Conservation (phyloP, 306 rosid genomes). For the Castanea sativa region DNA sequence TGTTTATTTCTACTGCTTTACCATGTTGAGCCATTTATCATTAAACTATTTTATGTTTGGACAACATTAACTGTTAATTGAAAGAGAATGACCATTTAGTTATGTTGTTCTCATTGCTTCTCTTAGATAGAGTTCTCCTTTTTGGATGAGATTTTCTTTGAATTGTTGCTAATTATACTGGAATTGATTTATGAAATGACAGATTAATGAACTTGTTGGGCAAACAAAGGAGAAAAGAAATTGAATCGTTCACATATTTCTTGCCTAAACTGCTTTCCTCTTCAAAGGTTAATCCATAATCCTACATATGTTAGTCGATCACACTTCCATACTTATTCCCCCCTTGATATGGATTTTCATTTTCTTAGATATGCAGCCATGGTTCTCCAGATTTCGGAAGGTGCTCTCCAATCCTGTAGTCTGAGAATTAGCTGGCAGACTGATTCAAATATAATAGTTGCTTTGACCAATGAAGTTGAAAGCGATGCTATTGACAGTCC, state of each 20-base stretch:
- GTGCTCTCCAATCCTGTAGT: constrained; percentile 26
- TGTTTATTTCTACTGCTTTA: neutral
- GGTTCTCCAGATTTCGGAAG: constrained; percentile 67
- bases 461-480: constrained; percentile 25
- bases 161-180: neutral
- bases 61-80: neutral
- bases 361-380: constrained; percentile 54
- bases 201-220: constrained; percentile 82
- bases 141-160: neutral
- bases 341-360: constrained; percentile 4
- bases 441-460: constrained; percentile 13
- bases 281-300: constrained; percentile 47
- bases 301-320: neutral
- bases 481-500: constrained; percentile 35
- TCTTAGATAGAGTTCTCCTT: neutral
- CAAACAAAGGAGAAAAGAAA: constrained; percentile 54
- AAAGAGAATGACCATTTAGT: neutral
- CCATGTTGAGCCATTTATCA: neutral
- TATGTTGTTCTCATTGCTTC: neutral
- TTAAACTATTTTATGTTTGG: neutral
- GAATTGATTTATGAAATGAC: constrained; percentile 25
- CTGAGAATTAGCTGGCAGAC: constrained; percentile 18
- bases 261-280: constrained; percentile 61
- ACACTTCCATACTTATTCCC: constrained; percentile 1
- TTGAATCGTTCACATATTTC: constrained; percentile 51